Base-by-base conservation (phyloP, 208 protist species). In the Trypanosoma platydactyli region DNA sequence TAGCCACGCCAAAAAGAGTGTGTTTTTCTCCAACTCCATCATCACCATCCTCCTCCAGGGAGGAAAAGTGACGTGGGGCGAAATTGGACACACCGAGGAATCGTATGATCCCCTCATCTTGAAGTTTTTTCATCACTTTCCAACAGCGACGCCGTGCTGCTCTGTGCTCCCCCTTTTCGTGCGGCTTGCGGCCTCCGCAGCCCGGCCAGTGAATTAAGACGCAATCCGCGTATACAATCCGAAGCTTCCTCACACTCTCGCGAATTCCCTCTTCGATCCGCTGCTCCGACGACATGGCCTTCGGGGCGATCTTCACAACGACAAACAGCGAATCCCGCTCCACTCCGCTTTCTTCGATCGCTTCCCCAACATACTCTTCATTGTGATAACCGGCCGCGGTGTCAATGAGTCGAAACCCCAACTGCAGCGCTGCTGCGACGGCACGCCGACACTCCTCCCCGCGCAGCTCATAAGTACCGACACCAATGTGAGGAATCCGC, bases 121-220 rank as follows among this genome's bases (percentile, higher is more conserved):
- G 79, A 24, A 93, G 64, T 30, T 35, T 64, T 12, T 64, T 53
- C 81, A 95, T 83, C 20, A 85, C 73, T 12, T 70, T 54, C 81
- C 84, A 95, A 40, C 83, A 88, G n/a, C 83, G 82, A 5, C 64
- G 60, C 1, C 89, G 84, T 15, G 84, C 84, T 0, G 80, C 79
- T 12, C 48, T 45, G 68, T 95, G 77, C 0, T 62, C 84, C 13
- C 52, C 78, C 0, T 62, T 70, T 44, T 89, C 83, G 2, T 79
- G 56, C 5, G 77, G 76, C 62, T 78, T 64, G 33, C 77, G 59
- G 3, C 85, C 85, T 15, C 79, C 80, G 50, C 86, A 89, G 20
- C 83, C 90, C 0, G 90, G 90, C 87, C 90, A 95, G 76, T 95
- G 90, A 62, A 94, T 76, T 24, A 95, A 45, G 57, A 91, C 81